These are phyloP conservation scores for Thozetella sp. DNA, from an alignment of 495 filamentous ascomycete species.

Conservation along the genomic window DNA sequence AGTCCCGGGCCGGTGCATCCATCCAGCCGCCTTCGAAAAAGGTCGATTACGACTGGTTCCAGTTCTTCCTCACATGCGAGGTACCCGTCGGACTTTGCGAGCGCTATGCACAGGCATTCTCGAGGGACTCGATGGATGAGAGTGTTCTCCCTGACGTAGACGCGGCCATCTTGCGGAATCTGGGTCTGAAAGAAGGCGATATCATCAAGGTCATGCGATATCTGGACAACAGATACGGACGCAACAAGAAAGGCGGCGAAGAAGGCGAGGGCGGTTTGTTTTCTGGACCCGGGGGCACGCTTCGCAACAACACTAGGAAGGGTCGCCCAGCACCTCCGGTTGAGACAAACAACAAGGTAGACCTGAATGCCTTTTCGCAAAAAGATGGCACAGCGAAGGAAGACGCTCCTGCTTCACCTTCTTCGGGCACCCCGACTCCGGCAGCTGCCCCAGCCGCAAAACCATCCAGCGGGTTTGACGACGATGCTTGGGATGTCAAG, in stretches of 20 bases:
- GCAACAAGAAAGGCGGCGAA: slow-evolving; percentile 63
- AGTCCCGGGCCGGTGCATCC: slow-evolving; percentile 40
- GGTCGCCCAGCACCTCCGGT: slow-evolving; percentile 83
- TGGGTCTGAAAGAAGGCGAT: slow-evolving; percentile 94
- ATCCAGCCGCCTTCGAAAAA: slow-evolving; percentile 59
- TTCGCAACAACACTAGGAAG: slow-evolving; percentile 95
- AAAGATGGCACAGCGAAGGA: slow-evolving; percentile 35
- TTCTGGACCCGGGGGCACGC: slow-evolving; percentile 82
- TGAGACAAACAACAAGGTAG: slow-evolving; percentile 82
- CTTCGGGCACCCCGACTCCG: slow-evolving; percentile 36
- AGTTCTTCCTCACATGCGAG: slow-evolving; percentile 93
- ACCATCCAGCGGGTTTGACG: slow-evolving; percentile 76
- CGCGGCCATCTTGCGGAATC: slow-evolving; percentile 74
- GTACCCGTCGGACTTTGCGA: slow-evolving; percentile 91
- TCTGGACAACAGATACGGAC: slow-evolving; percentile 78
- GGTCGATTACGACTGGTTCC: slow-evolving; percentile 95
- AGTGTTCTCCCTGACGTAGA: slow-evolving; percentile 85
- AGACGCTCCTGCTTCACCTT: slow-evolving; percentile 44
- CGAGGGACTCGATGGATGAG: slow-evolving; percentile 93
- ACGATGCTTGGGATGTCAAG: slow-evolving; percentile 97
- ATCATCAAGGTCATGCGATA: slow-evolving; percentile 92
- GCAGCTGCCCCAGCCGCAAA: slow-evolving; percentile 48
- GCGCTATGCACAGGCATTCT: slow-evolving; percentile 86
- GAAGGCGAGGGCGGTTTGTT: slow-evolving; percentile 75
- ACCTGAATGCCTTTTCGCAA: slow-evolving; percentile 81